Base-by-base conservation (phyloP, 345 rosid genomes). In the Cochlearia excelsa region DNA sequence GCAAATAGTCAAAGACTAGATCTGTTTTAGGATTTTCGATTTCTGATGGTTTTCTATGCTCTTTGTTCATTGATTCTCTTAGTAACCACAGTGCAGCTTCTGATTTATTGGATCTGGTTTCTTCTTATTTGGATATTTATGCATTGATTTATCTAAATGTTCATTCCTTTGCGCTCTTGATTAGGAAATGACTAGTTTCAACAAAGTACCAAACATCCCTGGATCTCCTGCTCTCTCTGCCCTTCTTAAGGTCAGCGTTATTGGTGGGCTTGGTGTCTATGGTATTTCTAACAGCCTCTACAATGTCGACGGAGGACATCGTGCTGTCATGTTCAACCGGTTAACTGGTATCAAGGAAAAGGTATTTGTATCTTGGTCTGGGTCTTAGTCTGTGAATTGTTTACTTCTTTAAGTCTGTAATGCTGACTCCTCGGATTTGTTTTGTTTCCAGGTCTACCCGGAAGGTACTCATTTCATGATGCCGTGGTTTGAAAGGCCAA, bases 401-500 rank as follows among this genome's bases (percentile, higher is more conserved):
- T 33, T 9, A 3, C 0, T 29, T 44, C 23, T 3, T 4, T 5
- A 34, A 34, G 2, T 30, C 16, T 29, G 54, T 31, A 41, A 3
- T 11, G n/a, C 37, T 29, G n/a, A 16, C 35, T 49, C 4, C 23
- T 56, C 5, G 59, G 23, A 29, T 53, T 69, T 35, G 34, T 16
- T 44, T 33, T 33, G 35, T 33, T 30, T 73, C 75, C 75, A 92
- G 98, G 96, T 88, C 28, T 92, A 86, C 70, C 90, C 90, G 31
- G 98, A 92, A 70, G 98, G 98, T 8, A 92, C 98, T 2, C 96
- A 92, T 72, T 65, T 88, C 29, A 88, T 86, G 83, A 3, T 88
- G 69, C 98, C 95, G 11, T 92, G 93, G 95, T 80, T 92, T 68
- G 96, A 92, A 70, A 80, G 95, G 75, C 93, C 96, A 16, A 60